Evolutionary conservation across 1,284 basidiomycete species (phyloP).

Genomic region (Xerocomus nothofagi): DNA sequence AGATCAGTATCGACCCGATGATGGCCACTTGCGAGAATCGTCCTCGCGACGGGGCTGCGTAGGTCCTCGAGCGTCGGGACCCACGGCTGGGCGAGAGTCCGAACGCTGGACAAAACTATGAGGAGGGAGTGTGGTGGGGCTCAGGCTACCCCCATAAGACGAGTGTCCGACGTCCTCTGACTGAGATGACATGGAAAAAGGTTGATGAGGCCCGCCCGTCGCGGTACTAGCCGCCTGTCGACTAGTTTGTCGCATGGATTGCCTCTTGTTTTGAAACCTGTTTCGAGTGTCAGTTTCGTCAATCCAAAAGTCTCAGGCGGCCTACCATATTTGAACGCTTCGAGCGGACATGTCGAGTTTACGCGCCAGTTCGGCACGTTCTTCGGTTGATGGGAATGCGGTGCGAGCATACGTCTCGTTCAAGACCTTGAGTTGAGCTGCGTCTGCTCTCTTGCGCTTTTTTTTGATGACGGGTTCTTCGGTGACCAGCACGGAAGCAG

Average conservation of each 20-base stretch:
- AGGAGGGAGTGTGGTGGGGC: constrained; percentile 36
- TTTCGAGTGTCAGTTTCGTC: constrained; percentile 20
- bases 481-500: constrained; percentile 35
- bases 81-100: constrained; percentile 38
- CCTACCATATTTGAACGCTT: constrained; percentile 83
- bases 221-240: constrained; percentile 54
- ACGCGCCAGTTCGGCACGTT: constrained; percentile 73
- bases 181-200: constrained; percentile 48
- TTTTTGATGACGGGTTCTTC: constrained; percentile 75
- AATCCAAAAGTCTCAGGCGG: constrained; percentile 17
- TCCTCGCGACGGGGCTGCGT: constrained; percentile 39
- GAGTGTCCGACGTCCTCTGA: constrained; percentile 35
- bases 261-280: constrained; percentile 86
- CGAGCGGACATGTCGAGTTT: constrained; percentile 78
- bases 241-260: constrained; percentile 74
- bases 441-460: constrained; percentile 81
- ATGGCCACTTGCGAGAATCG: constrained; percentile 49
- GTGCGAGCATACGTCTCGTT: constrained; percentile 79
- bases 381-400: constrained; percentile 82
- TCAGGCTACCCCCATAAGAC: constrained; percentile 37
- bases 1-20: constrained; percentile 46
- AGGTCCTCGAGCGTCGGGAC: constrained; percentile 34
- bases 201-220: constrained; percentile 47
- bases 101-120: constrained; percentile 41
- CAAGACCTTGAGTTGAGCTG: constrained; percentile 72